phyloP scores from a whole-genome alignment of 495 filamentous ascomycete genomes.

The Penicillium canescens region DNA sequence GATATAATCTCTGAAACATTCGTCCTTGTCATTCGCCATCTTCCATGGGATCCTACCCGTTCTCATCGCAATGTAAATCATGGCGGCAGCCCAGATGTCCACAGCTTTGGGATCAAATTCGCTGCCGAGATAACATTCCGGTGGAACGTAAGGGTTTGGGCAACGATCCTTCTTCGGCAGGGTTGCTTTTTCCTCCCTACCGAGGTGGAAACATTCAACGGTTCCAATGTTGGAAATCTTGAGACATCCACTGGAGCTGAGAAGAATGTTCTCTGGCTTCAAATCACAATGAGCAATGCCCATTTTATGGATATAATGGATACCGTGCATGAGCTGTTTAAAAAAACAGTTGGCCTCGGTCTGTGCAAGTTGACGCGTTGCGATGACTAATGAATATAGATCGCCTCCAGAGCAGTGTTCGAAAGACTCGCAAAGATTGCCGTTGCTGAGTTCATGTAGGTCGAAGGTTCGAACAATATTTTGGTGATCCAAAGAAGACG shows the following conservation, averaged over 20 bases:
- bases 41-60: constrained; percentile 85
- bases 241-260: constrained; percentile 66
- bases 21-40: constrained; percentile 82
- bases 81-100: constrained; percentile 87
- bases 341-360: constrained; percentile 57
- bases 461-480: constrained; percentile 8
- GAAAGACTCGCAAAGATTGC: not conserved
- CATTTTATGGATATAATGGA: constrained; percentile 67
- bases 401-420: not conserved
- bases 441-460: not conserved
- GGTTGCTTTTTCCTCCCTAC: constrained; percentile 85
- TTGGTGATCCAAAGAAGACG: constrained; percentile 6
- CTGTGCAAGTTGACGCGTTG: not conserved
- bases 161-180: constrained; percentile 88
- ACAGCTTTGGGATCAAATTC: constrained; percentile 88
- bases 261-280: constrained; percentile 76
- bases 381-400: not conserved
- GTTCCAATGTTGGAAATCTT: constrained; percentile 85
- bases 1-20: constrained; percentile 81
- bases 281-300: constrained; percentile 82
- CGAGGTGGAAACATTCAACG: constrained; percentile 59
- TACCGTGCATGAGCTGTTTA: constrained; percentile 73
- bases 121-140: constrained; percentile 82
- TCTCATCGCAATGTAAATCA: constrained; percentile 93
- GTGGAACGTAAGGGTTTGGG: constrained; percentile 83